Base-by-base conservation (phyloP, 371 early-diverging fungal species). In the Zychaea mexicana region DNA sequence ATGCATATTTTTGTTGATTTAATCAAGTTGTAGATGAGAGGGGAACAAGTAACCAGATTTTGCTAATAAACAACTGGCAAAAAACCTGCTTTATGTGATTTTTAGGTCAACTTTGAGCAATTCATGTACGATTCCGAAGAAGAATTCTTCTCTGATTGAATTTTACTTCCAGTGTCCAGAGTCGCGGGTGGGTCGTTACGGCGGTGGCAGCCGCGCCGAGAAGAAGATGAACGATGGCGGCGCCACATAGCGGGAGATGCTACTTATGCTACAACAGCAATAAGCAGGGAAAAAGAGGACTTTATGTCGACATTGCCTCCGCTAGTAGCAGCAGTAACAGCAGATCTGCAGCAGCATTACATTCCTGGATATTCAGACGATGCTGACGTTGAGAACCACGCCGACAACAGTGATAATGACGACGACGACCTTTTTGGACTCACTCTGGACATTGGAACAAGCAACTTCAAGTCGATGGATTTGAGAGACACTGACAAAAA, bases 21-120 rank as follows among this genome's bases (percentile, higher is more conserved):
- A 7, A 52, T 6, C 2, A 15, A 10, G 15, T 36, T 36, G 15
- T 36, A 36, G 8, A 36, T 36, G 36, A 36, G 36, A 59, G 5
- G 21, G 12, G 13, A 28, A 30, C 0, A 33, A 0, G 5, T 17
- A 19, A 36, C 38, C 38, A 9, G 38, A 15, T 36, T 49, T 17
- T 26, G 7, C 24, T 15, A 27, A 21, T 28, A 56, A 42, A 12
- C 42, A 42, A 10, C n/a, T n/a, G n/a, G n/a, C n/a, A 0, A 3
- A 36, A 57, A 13, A 17, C 24, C 13, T 17, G 27, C 10, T 31
- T 30, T 22, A 22, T 33, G 68, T 99, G 97, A 88, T 96, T 17
- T 28, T 15, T 30, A 97, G 89, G 91, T 97, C 65, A 90, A 94
- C 70, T 89, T 92, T 77, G 88, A 85, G 61, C 76, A 81, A 60